Conservation (phyloP, 257 asterid species). For the Solanum bukasovii region DNA sequence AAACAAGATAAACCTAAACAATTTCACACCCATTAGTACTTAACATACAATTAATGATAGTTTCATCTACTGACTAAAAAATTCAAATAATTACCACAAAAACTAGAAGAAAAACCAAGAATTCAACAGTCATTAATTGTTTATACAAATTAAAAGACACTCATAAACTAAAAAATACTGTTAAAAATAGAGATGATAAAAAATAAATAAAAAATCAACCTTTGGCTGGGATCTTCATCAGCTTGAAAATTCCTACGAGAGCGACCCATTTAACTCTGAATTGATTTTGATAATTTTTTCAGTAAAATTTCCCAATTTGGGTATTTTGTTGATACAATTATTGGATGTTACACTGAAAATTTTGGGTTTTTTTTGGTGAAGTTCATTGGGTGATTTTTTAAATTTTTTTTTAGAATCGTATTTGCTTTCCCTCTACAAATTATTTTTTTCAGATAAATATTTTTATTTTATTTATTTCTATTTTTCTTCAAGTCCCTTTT, state of each 20-base stretch:
- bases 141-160: background rate
- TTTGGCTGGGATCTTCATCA: constrained; percentile 77
- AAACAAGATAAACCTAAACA: background rate
- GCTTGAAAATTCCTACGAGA: constrained; percentile 78
- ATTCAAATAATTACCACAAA: background rate
- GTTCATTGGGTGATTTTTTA: background rate
- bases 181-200: background rate
- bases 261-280: constrained; percentile 60
- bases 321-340: background rate
- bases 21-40: background rate
- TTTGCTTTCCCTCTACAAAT: background rate
- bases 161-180: background rate
- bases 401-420: background rate
- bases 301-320: background rate
- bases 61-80: background rate
- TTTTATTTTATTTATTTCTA: background rate
- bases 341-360: background rate
- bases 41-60: background rate
- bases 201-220: constrained; percentile 18
- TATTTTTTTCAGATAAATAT: background rate
- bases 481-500: background rate
- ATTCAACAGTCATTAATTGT: background rate
- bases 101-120: background rate
- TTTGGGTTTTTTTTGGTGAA: background rate
- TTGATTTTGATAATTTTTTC: background rate